Evolutionary conservation across 2,329 filamentous ascomycete genomes (phyloP), one percentile per base, ranked within the genome.

Genomic region (Bipolaris cookei): DNA sequence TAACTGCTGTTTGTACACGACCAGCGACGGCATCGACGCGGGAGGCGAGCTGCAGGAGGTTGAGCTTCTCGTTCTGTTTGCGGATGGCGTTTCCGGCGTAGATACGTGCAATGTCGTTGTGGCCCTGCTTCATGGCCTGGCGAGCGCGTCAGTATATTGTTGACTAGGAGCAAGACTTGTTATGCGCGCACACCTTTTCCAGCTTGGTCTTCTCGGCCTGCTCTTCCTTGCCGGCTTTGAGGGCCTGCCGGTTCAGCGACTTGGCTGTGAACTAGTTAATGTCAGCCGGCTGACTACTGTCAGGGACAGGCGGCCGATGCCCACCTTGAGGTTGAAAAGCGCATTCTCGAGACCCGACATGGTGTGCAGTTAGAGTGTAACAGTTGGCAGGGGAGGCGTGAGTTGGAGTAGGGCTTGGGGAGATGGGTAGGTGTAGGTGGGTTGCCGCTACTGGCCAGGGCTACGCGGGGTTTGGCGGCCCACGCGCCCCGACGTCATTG

Each of bases 331-430:
- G 71, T 86, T 86, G 77, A 86, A 86, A 38, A 86, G 81, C 21
- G 84, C 83, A 70, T 86, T 86, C 71, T 86, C 84, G 54, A 86
- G 81, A 59, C 84, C 84, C 30, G 84, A 86, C 84, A 86, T 86
- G 55, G 46, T 70, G 65, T 39, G 34, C 35, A 41, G 20, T 28
- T 4, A 50, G 23, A 46, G 41, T 35, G 44, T 21, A 46, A 59
- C 61, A 51, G 59, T 39, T 44, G 37, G 37, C 39, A 30, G 62
- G 53, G 44, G 20, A 23, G 54, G 13, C 34, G 58, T 55, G 55
- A 43, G 46, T 56, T 49, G 62, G 25, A 41, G 51, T 30, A 51
- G 57, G 39, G 14, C 52, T 55, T 45, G 61, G 61, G 51, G 52
- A 58, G 62, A 63, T 57, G 53, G 60, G 59, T 51, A 57, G 51